phyloP scores from a whole-genome alignment of 2,329 filamentous ascomycete species.

The Thermomyces lanuginosus region DNA sequence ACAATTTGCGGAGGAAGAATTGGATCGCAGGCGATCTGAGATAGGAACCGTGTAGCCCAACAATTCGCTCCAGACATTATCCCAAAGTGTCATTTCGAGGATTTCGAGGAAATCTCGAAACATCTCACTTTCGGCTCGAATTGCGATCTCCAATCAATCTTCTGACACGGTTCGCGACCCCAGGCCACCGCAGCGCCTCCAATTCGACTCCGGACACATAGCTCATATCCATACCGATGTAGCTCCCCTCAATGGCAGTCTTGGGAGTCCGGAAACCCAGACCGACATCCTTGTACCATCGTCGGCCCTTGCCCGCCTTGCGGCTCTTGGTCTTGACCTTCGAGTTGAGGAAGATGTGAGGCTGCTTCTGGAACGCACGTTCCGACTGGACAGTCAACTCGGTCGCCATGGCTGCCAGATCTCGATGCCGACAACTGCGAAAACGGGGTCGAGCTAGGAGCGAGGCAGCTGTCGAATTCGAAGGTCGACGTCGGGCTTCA shows the following conservation, averaged over 20 bases:
- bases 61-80: too few species aligned
- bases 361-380: conserved; percentile 99
- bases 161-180: too few species aligned
- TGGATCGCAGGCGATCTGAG: too few species aligned
- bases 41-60: too few species aligned
- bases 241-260: conserved; percentile 94
- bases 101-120: conserved; percentile 4
- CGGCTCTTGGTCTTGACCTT: conserved; percentile 74
- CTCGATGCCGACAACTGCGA: conserved; percentile 30
- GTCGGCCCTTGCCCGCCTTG: conserved; percentile 76
- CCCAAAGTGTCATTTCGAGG: conserved; percentile 1
- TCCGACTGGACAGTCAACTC: conserved; percentile 99
- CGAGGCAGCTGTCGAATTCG: conserved; percentile 23
- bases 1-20: too few species aligned
- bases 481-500: too few species aligned
- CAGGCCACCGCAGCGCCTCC: conserved; percentile 1
- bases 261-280: conserved; percentile 98
- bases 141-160: too few species aligned
- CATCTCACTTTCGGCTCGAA: too few species aligned
- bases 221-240: conserved; percentile 94
- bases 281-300: conserved; percentile 99
- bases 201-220: too few species aligned
- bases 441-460: conserved; percentile 10
- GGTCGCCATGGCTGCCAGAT: conserved; percentile 69
- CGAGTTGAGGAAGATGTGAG: conserved; percentile 98